These are phyloP conservation scores for Trypanosoma caninum DNA, from an alignment of 208 protist genomes.

Conservation along the genomic window DNA sequence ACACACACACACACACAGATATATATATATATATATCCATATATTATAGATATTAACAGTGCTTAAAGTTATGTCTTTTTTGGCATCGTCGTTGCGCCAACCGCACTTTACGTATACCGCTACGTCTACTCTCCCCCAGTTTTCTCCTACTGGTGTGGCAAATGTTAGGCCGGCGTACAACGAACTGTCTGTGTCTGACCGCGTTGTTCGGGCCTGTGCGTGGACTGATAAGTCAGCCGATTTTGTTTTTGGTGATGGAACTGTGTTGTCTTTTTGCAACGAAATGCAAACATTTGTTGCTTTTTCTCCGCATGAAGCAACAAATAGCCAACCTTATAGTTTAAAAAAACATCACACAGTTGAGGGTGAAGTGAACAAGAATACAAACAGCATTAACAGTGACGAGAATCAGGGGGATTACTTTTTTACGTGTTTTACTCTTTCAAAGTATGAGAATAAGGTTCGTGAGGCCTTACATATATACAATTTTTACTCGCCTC, in stretches of 20 bases:
- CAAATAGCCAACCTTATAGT: too few relatives aligned
- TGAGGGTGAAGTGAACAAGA: too few relatives aligned
- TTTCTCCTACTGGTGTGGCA: not conserved
- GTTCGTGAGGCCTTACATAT: constrained; percentile 60
- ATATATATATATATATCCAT: not conserved
- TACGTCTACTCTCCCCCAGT: not conserved
- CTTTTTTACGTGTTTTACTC: constrained; percentile 66
- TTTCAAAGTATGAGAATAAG: constrained; percentile 58
- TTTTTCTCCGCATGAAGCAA: constrained; percentile 32
- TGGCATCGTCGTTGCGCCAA: not conserved
- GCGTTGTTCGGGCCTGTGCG: constrained; percentile 53
- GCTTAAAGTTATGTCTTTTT: too few relatives aligned
- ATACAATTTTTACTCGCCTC: constrained; percentile 67
- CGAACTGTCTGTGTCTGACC: constrained; percentile 26
- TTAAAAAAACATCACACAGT: too few relatives aligned
- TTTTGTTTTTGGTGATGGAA: constrained; percentile 82
- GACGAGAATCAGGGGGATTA: constrained; percentile 35
- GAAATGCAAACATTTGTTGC: constrained; percentile 84
- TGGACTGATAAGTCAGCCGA: constrained; percentile 71
- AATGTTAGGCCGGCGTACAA: constrained; percentile 13
- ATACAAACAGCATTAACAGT: not conserved
- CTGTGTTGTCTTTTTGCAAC: constrained; percentile 75
- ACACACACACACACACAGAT: not conserved
- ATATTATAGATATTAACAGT: too few relatives aligned
- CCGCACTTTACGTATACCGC: constrained; percentile 10